Base-by-base conservation (phyloP, 1,284 basidiomycete genomes). In the Ceratobasidium theobromae region DNA sequence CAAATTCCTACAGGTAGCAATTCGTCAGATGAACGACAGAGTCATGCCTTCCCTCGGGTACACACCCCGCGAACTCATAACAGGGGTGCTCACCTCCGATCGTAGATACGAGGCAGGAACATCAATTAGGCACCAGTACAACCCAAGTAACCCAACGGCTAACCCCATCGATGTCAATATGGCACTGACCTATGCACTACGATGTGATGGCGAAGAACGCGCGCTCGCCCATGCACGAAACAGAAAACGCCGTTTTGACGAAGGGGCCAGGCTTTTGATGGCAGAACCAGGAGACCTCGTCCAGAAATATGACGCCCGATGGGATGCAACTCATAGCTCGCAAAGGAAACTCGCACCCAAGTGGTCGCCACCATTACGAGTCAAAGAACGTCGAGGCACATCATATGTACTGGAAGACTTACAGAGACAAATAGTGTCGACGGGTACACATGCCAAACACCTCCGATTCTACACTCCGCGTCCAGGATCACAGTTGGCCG, bases 51-150 rank as follows among this genome's bases (percentile, higher is more conserved):
- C 54, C 6, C 45, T 68, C 2, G 35, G 65, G 5, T 69, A 54
- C 58, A 52, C 69, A 2, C 70, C 70, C 9, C 38, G 66, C 33
- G 69, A 70, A 54, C 49, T 72, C 23, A 23, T 70, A 2, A 65
- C 69, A 5, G 68, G 69, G 30, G 38, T 55, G 16, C 32, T 64
- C 23, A 45, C 9, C 11, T 35, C 49, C n/a, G 30, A 46, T 8
- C 46, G 38, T 8, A 53, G 23, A n/a, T 1, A 16, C 21, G 14
- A 40, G 38, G 51, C 38, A 9, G 14, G 38, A 32, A 32, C 33
- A 18, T 18, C n/a, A 1, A 45, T 46, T 8, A 14, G 62, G 16
- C 30, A 48, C 27, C 49, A 53, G 9, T 53, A 51, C 49, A 35
- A 45, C 35, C 14, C 33, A 27, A 6, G 62, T 43, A n/a, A 33